phyloP scores from a whole-genome alignment of 73 alveolate species.

The Symbiodinium natans region DNA sequence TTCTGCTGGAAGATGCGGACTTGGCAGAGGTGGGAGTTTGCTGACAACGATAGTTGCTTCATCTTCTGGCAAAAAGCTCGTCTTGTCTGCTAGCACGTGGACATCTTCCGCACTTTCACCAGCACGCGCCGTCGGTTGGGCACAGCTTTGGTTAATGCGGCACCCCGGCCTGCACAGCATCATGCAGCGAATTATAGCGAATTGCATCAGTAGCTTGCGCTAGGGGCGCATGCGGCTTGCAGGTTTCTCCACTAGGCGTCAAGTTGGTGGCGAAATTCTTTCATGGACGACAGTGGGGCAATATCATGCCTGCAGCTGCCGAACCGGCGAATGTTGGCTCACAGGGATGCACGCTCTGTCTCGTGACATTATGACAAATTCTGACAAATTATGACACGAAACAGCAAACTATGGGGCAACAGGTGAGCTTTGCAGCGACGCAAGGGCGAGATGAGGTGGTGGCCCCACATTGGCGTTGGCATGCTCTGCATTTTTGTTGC shows the following conservation, averaged over 20 bases:
- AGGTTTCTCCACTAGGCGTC: conserved; percentile 38
- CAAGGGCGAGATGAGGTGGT: conserved; percentile 46
- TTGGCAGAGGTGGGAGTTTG: background rate
- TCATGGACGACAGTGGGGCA: conserved; percentile 74
- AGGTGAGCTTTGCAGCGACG: conserved; percentile 61
- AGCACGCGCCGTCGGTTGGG: background rate
- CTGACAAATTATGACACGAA: too few relatives aligned
- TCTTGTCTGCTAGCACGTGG: conserved; percentile 23
- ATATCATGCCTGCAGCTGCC: conserved; percentile 41
- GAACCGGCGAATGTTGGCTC: too few relatives aligned
- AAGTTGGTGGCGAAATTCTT: conserved; percentile 71
- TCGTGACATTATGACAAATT: too few relatives aligned
- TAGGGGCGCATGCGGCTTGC: too few relatives aligned
- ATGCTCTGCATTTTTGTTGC: background rate
- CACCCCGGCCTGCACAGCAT: background rate
- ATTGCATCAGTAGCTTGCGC: too few relatives aligned
- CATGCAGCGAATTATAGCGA: too few relatives aligned
- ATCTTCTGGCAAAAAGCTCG: too few relatives aligned
- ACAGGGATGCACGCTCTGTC: too few relatives aligned
- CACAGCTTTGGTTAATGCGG: background rate
- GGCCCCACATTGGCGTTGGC: background rate
- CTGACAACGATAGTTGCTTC: too few relatives aligned
- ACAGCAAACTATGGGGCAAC: too few relatives aligned
- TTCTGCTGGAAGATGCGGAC: background rate
- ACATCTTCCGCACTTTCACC: background rate